A percentile compares a stretch with the other conserved stretches of the same genome.
Conservation (phyloP, 2,329 filamentous ascomycete species). For the Alternaria angustiovoidea region DNA sequence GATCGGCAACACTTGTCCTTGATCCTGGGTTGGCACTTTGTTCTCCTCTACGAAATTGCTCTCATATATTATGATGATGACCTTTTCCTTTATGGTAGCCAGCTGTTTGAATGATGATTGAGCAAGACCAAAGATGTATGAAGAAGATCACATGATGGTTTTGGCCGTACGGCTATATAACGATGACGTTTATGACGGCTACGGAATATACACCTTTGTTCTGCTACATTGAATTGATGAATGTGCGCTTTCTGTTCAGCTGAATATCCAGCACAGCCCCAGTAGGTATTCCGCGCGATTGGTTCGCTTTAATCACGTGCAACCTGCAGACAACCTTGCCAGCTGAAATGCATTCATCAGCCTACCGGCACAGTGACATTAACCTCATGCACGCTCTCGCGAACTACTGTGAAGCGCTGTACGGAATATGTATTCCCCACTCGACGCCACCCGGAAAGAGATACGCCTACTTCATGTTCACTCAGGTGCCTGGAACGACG, state of each 20-base stretch:
- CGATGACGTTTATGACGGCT: conserved; percentile 16
- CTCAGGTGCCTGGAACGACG: background rate
- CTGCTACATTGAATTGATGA: background rate
- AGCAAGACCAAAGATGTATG: conserved; percentile 25
- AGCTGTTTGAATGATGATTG: conserved; percentile 9
- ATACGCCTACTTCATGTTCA: conserved; percentile 11
- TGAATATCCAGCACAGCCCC: background rate
- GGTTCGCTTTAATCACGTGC: background rate
- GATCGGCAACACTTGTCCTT: conserved; percentile 10
- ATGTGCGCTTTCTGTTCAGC: background rate
- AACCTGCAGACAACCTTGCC: background rate
- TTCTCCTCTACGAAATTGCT: conserved; percentile 1
- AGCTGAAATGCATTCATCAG: background rate
- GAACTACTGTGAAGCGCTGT: background rate
- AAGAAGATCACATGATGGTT: conserved; percentile 7
- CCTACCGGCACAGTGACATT: background rate
- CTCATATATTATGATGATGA: conserved; percentile 2
- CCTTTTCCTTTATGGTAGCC: background rate
- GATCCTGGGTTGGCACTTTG: conserved; percentile 3
- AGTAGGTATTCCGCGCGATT: background rate
- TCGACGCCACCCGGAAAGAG: conserved; percentile 2
- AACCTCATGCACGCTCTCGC: background rate
- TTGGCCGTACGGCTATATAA: conserved; percentile 23
- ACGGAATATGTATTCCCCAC: background rate
- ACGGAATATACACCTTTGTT: conserved; percentile 17